phyloP scores from a whole-genome alignment of 1,139 yeast genomes.

The Geotrichum cucujoidarum region DNA sequence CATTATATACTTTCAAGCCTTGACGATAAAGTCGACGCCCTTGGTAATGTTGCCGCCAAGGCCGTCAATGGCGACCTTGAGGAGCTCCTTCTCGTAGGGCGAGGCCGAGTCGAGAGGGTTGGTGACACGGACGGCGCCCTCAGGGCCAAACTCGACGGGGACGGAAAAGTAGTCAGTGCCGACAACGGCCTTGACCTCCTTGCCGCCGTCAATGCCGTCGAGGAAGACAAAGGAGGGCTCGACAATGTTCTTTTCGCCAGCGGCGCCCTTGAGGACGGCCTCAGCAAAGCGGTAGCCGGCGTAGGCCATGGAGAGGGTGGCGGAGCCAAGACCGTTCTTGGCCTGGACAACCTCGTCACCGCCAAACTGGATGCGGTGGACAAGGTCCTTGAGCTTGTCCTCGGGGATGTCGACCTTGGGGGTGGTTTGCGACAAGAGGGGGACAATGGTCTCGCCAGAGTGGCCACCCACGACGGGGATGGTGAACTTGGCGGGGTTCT shows the following conservation, averaged over 20 bases:
- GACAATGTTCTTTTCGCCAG: constrained; percentile 61
- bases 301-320: constrained; percentile 94
- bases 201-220: constrained; percentile 40
- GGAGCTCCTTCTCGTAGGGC: constrained; percentile 48
- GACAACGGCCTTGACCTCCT: constrained; percentile 34
- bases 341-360: constrained; percentile 97
- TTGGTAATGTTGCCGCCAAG: constrained; percentile 60
- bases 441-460: constrained; percentile 92
- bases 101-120: constrained; percentile 35
- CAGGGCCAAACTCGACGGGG: constrained; percentile 76
- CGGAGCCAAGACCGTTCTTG: constrained; percentile 91
- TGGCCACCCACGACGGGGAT: constrained; percentile 95
- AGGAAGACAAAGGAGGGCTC: constrained; percentile 63
- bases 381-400: constrained; percentile 56
- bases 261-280: constrained; percentile 52
- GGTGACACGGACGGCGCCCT: constrained; percentile 72
- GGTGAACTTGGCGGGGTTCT: constrained; percentile 53
- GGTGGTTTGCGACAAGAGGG: constrained; percentile 62
- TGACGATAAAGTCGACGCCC: constrained; percentile 54
- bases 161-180: constrained; percentile 89
- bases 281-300: constrained; percentile 88
- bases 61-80: constrained; percentile 76
- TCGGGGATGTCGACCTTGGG: constrained; percentile 47
- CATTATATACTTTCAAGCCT: not conserved
- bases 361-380: constrained; percentile 90